Conservation (phyloP, 345 rosid species). For the thale cress (Arabidopsis thaliana) region DNA sequence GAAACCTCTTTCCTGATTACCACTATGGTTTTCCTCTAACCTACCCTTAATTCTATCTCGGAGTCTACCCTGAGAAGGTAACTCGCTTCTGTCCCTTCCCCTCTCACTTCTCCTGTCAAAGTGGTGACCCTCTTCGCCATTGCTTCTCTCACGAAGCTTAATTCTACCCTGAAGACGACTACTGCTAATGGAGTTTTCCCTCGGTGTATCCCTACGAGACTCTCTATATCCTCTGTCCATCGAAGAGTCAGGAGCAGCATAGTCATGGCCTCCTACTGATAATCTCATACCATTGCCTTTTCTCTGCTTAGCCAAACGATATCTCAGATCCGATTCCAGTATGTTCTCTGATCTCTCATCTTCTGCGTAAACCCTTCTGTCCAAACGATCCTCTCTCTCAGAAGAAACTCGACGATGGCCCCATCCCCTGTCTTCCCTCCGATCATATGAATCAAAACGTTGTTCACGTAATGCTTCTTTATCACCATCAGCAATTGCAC, state of each 20-base stretch:
- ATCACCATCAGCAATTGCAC: constrained; percentile 54
- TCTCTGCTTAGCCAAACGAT: constrained; percentile 70
- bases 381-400: constrained; percentile 60
- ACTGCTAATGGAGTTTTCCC: constrained; percentile 56
- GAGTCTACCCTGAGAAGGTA: constrained; percentile 65
- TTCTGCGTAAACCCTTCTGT: constrained; percentile 56
- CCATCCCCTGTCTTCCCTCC: constrained; percentile 62
- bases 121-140: constrained; percentile 47
- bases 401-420: constrained; percentile 59
- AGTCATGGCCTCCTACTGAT: constrained; percentile 67
- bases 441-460: constrained; percentile 60
- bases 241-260: constrained; percentile 48
- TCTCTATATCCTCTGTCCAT: constrained; percentile 51
- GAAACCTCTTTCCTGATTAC: constrained; percentile 49
- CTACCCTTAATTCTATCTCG: constrained; percentile 68
- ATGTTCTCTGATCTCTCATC: constrained; percentile 57
- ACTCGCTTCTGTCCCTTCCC: constrained; percentile 55
- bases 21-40: constrained; percentile 52
- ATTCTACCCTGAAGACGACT: constrained; percentile 83
- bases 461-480: constrained; percentile 52
- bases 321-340: constrained; percentile 67
- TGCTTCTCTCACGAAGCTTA: constrained; percentile 67
- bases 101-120: constrained; percentile 59
- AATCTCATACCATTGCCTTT: constrained; percentile 63
- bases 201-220: constrained; percentile 54